A percentile compares a stretch with the other conserved stretches of the same genome.
Conservation (phyloP, 1,284 basidiomycete species). For the Ganoderma meredithae region DNA sequence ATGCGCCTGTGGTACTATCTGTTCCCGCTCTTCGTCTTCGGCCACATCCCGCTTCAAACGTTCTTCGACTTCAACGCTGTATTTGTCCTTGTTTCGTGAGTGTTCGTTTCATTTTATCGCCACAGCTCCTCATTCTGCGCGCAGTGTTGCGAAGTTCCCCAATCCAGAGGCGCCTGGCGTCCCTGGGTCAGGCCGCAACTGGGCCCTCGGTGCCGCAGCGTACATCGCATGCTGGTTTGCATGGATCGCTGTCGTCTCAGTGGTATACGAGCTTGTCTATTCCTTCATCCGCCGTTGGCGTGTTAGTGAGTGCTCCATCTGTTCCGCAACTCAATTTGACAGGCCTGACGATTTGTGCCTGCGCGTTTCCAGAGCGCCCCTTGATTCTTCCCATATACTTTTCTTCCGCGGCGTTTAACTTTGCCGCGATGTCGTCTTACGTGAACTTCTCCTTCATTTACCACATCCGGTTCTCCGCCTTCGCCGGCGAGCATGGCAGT, state of each 20-base stretch:
- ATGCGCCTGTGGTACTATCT: slow-evolving; percentile 69
- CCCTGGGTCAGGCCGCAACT: slow-evolving; percentile 74
- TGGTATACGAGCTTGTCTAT: slow-evolving; percentile 83
- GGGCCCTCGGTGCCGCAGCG: slow-evolving; percentile 79
- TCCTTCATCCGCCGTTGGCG: slow-evolving; percentile 85
- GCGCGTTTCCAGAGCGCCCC: slow-evolving; percentile 62
- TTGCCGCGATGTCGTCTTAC: slow-evolving; percentile 79
- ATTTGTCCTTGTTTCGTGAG: slow-evolving; percentile 80
- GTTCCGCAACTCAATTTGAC: slow-evolving; percentile 17
- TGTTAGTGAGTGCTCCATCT: slow-evolving; percentile 69
- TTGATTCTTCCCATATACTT: slow-evolving; percentile 83
- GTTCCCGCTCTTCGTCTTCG: slow-evolving; percentile 72
- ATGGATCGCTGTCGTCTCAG: slow-evolving; percentile 79
- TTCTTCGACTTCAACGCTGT: slow-evolving; percentile 85
- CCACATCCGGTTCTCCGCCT: slow-evolving; percentile 77
- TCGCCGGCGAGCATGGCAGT: slow-evolving; percentile 58
- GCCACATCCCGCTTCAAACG: slow-evolving; percentile 75
- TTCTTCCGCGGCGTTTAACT: slow-evolving; percentile 77
- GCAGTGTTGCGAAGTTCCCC: slow-evolving; percentile 73
- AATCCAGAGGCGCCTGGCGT: slow-evolving; percentile 70
- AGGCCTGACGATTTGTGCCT: slow-evolving; percentile 3
- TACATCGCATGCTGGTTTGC: slow-evolving; percentile 81
- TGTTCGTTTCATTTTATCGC: slow-evolving; percentile 35
- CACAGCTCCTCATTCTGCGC: slow-evolving; percentile 27
- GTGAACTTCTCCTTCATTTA: slow-evolving; percentile 84